phyloP scores from a whole-genome alignment of 1,284 basidiomycete genomes.

The Trichosporon asahii region DNA sequence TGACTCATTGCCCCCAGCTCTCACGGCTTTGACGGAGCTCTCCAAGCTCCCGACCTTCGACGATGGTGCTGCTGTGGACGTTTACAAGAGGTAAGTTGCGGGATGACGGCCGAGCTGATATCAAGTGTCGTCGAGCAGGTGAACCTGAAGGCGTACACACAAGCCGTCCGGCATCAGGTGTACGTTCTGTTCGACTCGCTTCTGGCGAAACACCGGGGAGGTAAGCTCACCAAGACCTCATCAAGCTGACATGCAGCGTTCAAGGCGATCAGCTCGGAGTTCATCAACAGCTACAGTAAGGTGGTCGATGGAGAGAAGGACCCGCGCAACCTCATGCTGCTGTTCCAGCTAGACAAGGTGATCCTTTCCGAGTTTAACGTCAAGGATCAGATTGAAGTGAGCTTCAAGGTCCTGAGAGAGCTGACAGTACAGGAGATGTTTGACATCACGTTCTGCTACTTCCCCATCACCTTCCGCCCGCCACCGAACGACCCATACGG shows the following conservation, averaged over 20 bases:
- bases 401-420: conserved; percentile 26
- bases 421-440: conserved; percentile 67
- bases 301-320: conserved; percentile 96
- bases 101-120: neutral
- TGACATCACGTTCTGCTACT: conserved; percentile 97
- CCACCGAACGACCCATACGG: conserved; percentile 93
- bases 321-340: conserved; percentile 85
- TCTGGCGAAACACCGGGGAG: conserved; percentile 67
- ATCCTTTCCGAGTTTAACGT: conserved; percentile 86
- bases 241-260: conserved; percentile 56
- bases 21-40: conserved; percentile 69
- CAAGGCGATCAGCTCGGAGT: conserved; percentile 64
- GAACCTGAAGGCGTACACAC: conserved; percentile 74
- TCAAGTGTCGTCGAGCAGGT: conserved; percentile 72
- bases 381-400: conserved; percentile 67
- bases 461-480: conserved; percentile 94
- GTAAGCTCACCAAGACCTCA: conserved; percentile 52
- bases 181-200: conserved; percentile 79
- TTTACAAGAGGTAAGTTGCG: conserved; percentile 63
- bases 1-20: conserved; percentile 71
- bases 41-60: conserved; percentile 65
- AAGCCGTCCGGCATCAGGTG: conserved; percentile 75
- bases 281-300: conserved; percentile 71
- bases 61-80: conserved; percentile 65
- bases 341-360: conserved; percentile 81